Evolutionary conservation across 306 rosid species (phyloP), one percentile per base, ranked within the genome.

Genomic region (Clitoria ternatea): DNA sequence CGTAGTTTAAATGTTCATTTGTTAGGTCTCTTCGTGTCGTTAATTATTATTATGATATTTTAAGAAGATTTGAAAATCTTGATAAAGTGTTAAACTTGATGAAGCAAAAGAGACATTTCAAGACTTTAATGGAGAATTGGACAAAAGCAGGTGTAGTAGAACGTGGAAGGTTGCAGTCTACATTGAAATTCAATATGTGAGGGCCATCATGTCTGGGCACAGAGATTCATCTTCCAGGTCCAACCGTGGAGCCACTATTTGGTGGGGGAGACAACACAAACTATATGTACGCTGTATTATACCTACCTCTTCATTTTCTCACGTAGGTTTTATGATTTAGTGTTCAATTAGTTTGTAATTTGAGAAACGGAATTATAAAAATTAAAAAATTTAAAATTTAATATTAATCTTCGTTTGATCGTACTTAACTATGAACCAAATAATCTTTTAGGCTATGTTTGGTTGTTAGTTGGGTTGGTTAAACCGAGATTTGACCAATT

Each of bases 101-200:
- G 60, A 14, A 35, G 36, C 13, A 59, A 48, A 47, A 76, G 12
- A 36, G 69, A 76, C 62, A 67, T 47, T 56, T 18, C 4, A 23
- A 11, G 50, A 56, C 24, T 57, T 67, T 32, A 33, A 67, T 45
- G 42, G 66, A 18, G 30, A 10, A 39, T 35, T 24, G 5, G 65
- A 68, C 44, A n/a, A 54, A 30, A 77, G 67, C 74, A 73, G 70
- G 71, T 68, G 71, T 55, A 7, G 50, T 4, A 54, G 79, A 53
- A 64, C 63, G 78, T 78, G 81, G 69, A 48, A 42, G 49, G 75
- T 64, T 72, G 70, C 55, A 30, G 22, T 59, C 14, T 23, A 7
- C 19, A 0, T 45, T 61, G 73, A 53, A 67, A 62, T 32, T 26
- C 4, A 42, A 48, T 53, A 33, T 15, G 9, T 6, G 72, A 27